These are phyloP conservation scores for Carnegiea gigantea DNA, from an alignment of 179 eudicot species.

Conservation along the genomic window DNA sequence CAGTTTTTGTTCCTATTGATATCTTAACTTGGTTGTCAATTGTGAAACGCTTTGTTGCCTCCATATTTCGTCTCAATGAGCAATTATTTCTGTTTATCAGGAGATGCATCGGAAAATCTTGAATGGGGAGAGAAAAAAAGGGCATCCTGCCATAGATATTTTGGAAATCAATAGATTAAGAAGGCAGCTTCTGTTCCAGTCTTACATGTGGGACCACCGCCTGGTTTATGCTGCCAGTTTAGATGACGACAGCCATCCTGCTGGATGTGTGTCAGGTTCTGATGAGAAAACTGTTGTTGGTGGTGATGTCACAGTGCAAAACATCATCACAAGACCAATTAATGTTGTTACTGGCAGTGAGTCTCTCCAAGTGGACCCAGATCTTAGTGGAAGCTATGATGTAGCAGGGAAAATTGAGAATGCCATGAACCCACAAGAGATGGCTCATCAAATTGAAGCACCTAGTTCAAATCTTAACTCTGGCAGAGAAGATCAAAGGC, in stretches of 20 bases:
- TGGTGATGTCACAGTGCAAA: slow-evolving; percentile 29
- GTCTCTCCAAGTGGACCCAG: slow-evolving; percentile 32
- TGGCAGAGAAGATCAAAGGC: slow-evolving; percentile 32
- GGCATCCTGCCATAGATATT: slow-evolving; percentile 66
- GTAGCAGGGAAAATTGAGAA: slow-evolving; percentile 27
- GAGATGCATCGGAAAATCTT: slow-evolving; percentile 54
- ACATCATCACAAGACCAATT: slow-evolving; percentile 27
- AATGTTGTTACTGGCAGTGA: slow-evolving; percentile 31
- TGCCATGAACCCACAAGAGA: slow-evolving; percentile 26
- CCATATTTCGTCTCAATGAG: not conserved
- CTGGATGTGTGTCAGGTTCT: slow-evolving; percentile 24
- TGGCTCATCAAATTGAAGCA: slow-evolving; percentile 29
- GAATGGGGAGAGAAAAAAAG: slow-evolving; percentile 48
- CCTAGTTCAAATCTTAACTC: slow-evolving; percentile 24
- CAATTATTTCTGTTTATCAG: slow-evolving; percentile 33
- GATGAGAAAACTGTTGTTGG: slow-evolving; percentile 32
- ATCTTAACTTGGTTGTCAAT: not conserved
- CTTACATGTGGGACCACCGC: slow-evolving; percentile 90
- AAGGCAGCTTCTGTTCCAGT: slow-evolving; percentile 79
- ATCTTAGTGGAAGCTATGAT: slow-evolving; percentile 27
- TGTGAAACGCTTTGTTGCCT: not conserved
- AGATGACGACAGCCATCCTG: slow-evolving; percentile 31
- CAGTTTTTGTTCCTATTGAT: not conserved
- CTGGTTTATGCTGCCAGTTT: slow-evolving; percentile 65
- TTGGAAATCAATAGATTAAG: slow-evolving; percentile 79